Base-by-base conservation (phyloP, 1,284 basidiomycete species). In the Ceratobasidium sp. region DNA sequence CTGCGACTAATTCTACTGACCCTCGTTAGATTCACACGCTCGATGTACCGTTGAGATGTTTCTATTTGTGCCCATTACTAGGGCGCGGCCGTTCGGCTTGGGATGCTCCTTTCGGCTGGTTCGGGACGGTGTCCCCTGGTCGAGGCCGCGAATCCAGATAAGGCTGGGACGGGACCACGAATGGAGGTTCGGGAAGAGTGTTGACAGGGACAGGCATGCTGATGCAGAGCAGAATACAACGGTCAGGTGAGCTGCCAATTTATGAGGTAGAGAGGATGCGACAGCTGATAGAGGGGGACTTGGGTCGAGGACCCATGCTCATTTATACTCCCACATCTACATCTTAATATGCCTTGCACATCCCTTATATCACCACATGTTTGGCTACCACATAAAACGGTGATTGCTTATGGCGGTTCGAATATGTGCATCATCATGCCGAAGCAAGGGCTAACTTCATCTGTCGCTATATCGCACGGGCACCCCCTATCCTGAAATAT, bases 291-390 rank as follows among this genome's bases (percentile, higher is more conserved):
- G n/a, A n/a, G 66, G 66, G 66, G 41, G 21, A 26, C 32, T 54
- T 30, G 35, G 66, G 66, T 47, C 66, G 66, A 55, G 52, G 41
- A 69, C 32, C 30, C 52, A 28, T 16, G 16, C 66, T 57, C 66
- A 69, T 69, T 69, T 69, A 69, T 69, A 57, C 52, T 69, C 66
- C n/a, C 52, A 58, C 52, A 69, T 47, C n/a, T n/a, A n/a, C n/a
- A n/a, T n/a, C 66, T 46, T 35, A 69, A 69, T 57, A 28, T 69
- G 41, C 52, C n/a, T 57, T 55, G 66, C 23, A 57, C 66, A 57
- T 57, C 66, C 66, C 66, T 69, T 52, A 52, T 69, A 69, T 69
- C 66, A 28, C 50, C 66, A 58, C 32, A 69, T 69, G 66, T 69
- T 69, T 69, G 66, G 66, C 35, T 57, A 55, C 52, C 18, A n/a